Conservation (phyloP, 2,329 filamentous ascomycete genomes). For the Lasiodiplodia sp. region DNA sequence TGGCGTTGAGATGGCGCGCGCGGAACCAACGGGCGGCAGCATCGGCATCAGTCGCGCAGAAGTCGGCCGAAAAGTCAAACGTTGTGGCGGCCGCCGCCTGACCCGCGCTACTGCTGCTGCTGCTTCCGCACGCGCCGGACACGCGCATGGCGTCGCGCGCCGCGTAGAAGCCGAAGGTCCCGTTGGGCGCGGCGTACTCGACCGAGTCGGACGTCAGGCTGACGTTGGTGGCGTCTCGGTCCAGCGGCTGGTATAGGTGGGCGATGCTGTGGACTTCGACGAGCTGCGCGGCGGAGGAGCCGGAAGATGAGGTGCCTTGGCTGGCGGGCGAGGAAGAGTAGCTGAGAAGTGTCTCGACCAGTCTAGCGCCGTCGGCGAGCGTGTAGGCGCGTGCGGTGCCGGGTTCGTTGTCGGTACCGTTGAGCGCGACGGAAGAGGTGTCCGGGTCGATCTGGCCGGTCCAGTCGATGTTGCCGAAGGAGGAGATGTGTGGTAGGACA, state of each 20-base stretch:
- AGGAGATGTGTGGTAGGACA: constrained; percentile 23
- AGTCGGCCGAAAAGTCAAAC: constrained; percentile 37
- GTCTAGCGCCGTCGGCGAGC: constrained; percentile 9
- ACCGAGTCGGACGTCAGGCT: constrained; percentile 35
- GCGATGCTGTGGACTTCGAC: constrained; percentile 35
- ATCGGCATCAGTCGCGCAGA: constrained; percentile 36
- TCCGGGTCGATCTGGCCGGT: not conserved
- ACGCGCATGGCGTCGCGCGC: constrained; percentile 36
- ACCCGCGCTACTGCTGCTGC: not conserved
- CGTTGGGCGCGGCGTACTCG: constrained; percentile 27
- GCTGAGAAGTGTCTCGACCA: constrained; percentile 23
- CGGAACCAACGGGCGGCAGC: constrained; percentile 33
- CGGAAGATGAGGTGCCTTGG: not conserved
- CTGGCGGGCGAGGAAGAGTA: constrained; percentile 33
- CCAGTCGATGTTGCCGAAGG: constrained; percentile 23
- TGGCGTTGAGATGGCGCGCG: constrained; percentile 34
- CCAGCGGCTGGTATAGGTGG: constrained; percentile 21
- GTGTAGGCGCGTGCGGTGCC: constrained; percentile 24
- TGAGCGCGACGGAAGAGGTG: constrained; percentile 10
- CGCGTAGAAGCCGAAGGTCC: constrained; percentile 36
- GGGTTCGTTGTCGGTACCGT: constrained; percentile 21
- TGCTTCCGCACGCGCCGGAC: constrained; percentile 35
- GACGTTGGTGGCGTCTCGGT: constrained; percentile 6
- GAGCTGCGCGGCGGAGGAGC: constrained; percentile 31
- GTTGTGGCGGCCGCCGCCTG: constrained; percentile 30